These are phyloP conservation scores for Euphorbia pulcherrima DNA, from an alignment of 345 rosid genomes.

Conservation along the genomic window DNA sequence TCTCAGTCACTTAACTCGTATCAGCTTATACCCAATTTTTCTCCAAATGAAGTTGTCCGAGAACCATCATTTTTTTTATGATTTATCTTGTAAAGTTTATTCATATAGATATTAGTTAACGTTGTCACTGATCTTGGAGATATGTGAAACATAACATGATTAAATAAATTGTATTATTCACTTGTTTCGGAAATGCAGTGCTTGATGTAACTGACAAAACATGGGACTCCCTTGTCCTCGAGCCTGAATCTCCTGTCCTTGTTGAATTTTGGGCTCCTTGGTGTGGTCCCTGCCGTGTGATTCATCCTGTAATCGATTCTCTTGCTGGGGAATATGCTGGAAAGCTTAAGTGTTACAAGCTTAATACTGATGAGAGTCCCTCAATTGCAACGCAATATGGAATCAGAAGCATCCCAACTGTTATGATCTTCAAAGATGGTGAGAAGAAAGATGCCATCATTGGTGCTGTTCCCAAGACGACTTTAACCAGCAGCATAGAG, in stretches of 20 bases:
- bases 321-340: constrained; percentile 42
- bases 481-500: constrained; percentile 37
- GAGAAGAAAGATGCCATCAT: constrained; percentile 48
- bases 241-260: constrained; percentile 33
- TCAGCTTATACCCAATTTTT: background rate
- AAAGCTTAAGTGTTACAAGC: constrained; percentile 46
- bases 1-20: background rate
- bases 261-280: constrained; percentile 61
- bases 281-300: constrained; percentile 58
- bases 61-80: background rate
- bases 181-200: constrained; percentile 22
- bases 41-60: background rate
- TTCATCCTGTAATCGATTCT: constrained; percentile 42
- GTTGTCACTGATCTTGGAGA: background rate
- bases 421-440: constrained; percentile 43
- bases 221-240: constrained; percentile 40
- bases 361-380: constrained; percentile 46
- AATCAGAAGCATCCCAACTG: constrained; percentile 51
- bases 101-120: too few species aligned
- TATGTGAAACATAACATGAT: background rate
- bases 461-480: constrained; percentile 47
- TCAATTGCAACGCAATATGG: constrained; percentile 41
- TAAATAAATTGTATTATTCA: background rate
- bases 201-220: constrained; percentile 31
- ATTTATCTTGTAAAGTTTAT: background rate